A percentile compares a stretch with the other conserved stretches of the same genome.
These are phyloP conservation scores for Russula foetens DNA, from an alignment of 768 basidiomycete species.

Conservation along the genomic window DNA sequence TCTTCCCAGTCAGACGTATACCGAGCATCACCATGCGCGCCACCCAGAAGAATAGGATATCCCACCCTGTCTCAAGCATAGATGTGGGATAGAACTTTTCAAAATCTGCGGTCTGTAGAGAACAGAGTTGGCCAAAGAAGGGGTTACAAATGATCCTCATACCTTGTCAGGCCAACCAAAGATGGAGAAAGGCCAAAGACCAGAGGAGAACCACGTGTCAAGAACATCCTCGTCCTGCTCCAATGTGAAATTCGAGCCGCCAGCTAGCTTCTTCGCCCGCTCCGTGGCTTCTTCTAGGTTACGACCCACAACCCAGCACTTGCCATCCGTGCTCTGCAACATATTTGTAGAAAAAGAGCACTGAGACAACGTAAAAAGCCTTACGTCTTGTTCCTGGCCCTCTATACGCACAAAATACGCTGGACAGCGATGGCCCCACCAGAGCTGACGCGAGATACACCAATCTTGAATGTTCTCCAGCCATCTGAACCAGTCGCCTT, in stretches of 20 bases:
- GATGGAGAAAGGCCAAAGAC: constrained; percentile 95
- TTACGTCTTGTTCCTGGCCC: constrained; percentile 59
- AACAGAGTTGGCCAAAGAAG: neutral
- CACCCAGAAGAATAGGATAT: constrained; percentile 99
- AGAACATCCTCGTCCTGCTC: constrained; percentile 96
- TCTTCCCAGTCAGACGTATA: constrained; percentile 73
- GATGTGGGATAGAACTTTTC: constrained; percentile 80
- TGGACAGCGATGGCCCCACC: constrained; percentile 98
- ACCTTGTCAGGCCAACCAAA: constrained; percentile 97
- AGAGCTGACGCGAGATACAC: constrained; percentile 98
- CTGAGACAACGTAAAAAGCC: constrained; percentile 18
- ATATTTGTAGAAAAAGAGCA: neutral
- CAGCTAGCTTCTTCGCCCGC: constrained; percentile 63
- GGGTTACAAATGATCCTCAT: neutral
- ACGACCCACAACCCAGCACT: constrained; percentile 89
- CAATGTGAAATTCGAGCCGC: constrained; percentile 58
- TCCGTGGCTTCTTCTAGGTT: constrained; percentile 67
- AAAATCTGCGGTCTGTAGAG: constrained; percentile 62
- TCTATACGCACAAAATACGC: constrained; percentile 89
- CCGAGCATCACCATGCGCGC: constrained; percentile 97
- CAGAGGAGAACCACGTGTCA: constrained; percentile 99
- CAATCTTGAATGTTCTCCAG: constrained; percentile 93
- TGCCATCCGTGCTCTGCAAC: constrained; percentile 53
- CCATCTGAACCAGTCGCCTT: constrained; percentile 96
- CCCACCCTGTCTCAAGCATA: constrained; percentile 98